phyloP scores from a whole-genome alignment of 495 filamentous ascomycete genomes.

The Lindgomyces ingoldianus region DNA sequence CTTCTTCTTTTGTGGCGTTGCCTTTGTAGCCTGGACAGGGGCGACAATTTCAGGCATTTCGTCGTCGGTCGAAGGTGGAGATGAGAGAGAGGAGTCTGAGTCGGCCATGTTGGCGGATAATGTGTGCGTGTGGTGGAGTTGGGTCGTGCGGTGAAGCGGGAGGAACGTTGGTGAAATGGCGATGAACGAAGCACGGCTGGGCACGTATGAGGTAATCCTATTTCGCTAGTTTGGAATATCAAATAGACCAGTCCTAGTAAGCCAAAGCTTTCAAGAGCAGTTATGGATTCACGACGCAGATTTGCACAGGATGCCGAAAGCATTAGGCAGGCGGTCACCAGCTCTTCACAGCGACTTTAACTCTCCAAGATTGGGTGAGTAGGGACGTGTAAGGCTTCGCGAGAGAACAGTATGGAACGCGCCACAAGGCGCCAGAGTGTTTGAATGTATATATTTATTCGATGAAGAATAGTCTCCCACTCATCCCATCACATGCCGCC shows the following conservation, averaged over 20 bases:
- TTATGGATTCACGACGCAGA: too few species aligned
- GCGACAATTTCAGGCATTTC: conserved; percentile 28
- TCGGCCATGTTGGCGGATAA: conserved; percentile 34
- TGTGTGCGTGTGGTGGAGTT: conserved; percentile 9
- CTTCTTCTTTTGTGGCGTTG: conserved; percentile 20
- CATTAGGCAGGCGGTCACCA: too few species aligned
- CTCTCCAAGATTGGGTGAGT: too few species aligned
- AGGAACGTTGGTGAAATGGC: conserved; percentile 5
- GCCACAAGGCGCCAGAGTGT: not conserved
- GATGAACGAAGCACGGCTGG: conserved; percentile 20
- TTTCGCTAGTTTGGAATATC: conserved; percentile 15
- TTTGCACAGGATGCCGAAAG: too few species aligned
- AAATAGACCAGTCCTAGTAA: not conserved
- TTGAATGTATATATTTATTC: not conserved
- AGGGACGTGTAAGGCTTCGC: not conserved
- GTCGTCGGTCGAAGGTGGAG: conserved; percentile 37
- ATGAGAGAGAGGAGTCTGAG: conserved; percentile 36
- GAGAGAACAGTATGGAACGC: not conserved
- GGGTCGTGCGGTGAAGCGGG: not conserved
- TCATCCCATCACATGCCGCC: too few species aligned
- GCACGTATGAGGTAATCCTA: conserved; percentile 30
- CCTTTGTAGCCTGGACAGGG: conserved; percentile 12
- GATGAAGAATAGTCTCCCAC: not conserved
- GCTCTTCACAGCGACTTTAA: too few species aligned
- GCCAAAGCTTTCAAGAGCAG: not conserved